Conservation (phyloP, 768 basidiomycete genomes). For the Mycena leptocephala region DNA sequence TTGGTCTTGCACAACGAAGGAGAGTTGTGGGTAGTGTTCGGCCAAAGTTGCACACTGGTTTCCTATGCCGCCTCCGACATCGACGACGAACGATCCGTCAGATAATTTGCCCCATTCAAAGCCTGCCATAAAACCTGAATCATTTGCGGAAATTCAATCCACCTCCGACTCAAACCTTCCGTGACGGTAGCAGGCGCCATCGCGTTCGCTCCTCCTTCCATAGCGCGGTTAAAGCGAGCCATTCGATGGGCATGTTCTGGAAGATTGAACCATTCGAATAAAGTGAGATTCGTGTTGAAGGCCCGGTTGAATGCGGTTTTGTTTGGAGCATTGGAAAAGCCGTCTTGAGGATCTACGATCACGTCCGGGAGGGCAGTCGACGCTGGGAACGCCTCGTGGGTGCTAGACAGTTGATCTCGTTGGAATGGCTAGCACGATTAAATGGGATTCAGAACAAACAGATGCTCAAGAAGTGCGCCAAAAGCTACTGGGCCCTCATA, state of each 20-base stretch:
- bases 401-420: neutral
- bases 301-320: neutral
- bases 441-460: neutral
- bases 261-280: neutral
- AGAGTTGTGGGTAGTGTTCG: neutral
- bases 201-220: neutral
- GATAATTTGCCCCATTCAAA: neutral
- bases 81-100: neutral
- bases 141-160: neutral
- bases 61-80: neutral
- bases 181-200: neutral
- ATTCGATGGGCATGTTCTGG: neutral
- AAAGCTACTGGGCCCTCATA: neutral
- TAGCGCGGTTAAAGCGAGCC: neutral
- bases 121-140: neutral
- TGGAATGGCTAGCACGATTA: neutral
- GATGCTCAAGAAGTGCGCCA: slow-evolving; percentile 6
- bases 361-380: neutral
- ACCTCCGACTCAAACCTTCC: neutral
- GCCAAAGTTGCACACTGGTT: neutral
- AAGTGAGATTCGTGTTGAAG: neutral
- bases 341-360: neutral
- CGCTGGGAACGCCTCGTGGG: neutral
- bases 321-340: neutral
- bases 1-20: neutral